Percentiles rank a stretch among this genome's conserved stretches.
These are phyloP conservation scores for Boletus rubroflammeus DNA, from an alignment of 768 basidiomycete genomes.

Conservation along the genomic window DNA sequence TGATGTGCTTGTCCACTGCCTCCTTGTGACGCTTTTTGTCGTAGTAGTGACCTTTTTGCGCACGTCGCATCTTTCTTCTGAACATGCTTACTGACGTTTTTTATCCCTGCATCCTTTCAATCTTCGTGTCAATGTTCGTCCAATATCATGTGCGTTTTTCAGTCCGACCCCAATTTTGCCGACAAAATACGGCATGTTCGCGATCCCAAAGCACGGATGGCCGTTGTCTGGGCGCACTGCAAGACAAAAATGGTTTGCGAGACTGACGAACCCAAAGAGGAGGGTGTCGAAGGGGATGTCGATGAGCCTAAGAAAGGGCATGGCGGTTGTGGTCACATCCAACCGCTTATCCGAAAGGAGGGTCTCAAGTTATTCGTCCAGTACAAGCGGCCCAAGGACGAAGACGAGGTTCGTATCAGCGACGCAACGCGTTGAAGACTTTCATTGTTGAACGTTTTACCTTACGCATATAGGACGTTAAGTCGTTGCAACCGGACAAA, in stretches of 20 bases:
- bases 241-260: constrained; percentile 89
- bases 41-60: constrained; percentile 27
- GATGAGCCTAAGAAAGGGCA: constrained; percentile 83
- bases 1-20: constrained; percentile 48
- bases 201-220: constrained; percentile 85
- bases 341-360: constrained; percentile 90
- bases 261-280: constrained; percentile 84
- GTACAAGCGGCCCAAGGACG: constrained; percentile 92
- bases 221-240: constrained; percentile 80
- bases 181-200: constrained; percentile 85
- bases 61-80: constrained; percentile 32
- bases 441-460: constrained; percentile 10
- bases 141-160: constrained; percentile 32
- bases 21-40: constrained; percentile 51
- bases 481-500: constrained; percentile 79
- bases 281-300: constrained; percentile 62
- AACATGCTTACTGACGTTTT: constrained; percentile 58
- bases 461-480: constrained; percentile 56
- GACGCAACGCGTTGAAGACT: not conserved
- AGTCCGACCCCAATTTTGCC: constrained; percentile 83
- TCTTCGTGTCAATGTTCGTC: constrained; percentile 23
- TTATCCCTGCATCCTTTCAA: constrained; percentile 44
- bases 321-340: constrained; percentile 93
- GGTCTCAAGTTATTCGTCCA: constrained; percentile 92
- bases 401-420: constrained; percentile 76